Percentiles rank a stretch among this genome's conserved stretches.
Evolutionary conservation across 106 monocot genomes (phyloP).

Genomic region (Acorus gramineus): DNA sequence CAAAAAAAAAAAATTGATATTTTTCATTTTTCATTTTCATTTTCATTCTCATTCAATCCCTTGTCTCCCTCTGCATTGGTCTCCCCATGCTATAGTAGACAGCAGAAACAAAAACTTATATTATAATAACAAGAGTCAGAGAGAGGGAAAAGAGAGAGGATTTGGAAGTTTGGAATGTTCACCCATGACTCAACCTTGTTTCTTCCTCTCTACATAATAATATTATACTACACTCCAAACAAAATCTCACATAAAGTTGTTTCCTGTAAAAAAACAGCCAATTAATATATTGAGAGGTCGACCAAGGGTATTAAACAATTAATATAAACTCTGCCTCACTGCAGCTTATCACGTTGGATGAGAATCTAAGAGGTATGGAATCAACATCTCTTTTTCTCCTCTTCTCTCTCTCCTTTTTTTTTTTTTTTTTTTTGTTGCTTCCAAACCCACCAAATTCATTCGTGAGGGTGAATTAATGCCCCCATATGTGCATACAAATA

Average conservation of each 20-base stretch:
- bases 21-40: too few species aligned
- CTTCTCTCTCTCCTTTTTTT: too few species aligned
- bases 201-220: not conserved
- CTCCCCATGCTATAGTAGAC: not conserved
- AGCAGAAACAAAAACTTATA: not conserved
- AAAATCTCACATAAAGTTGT: too few species aligned
- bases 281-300: too few species aligned
- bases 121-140: not conserved
- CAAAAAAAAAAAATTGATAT: too few species aligned
- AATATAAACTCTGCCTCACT: constrained; percentile 16
- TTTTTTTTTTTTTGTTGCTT: too few species aligned
- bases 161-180: constrained; percentile 23
- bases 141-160: constrained; percentile 1
- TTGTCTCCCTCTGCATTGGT: constrained; percentile 13
- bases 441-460: constrained; percentile 15
- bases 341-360: constrained; percentile 22
- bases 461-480: constrained; percentile 1
- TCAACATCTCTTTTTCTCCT: constrained; percentile 3
- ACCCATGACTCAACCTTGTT: constrained; percentile 9
- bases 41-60: constrained; percentile 5
- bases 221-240: too few species aligned
- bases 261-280: too few species aligned
- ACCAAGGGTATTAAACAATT: not conserved
- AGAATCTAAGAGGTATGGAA: constrained; percentile 28
- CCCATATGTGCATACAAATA: too few species aligned